A percentile compares a stretch with the other conserved stretches of the same genome.
phyloP scores from a whole-genome alignment of 768 basidiomycete genomes.

The Lentinula detonsa region DNA sequence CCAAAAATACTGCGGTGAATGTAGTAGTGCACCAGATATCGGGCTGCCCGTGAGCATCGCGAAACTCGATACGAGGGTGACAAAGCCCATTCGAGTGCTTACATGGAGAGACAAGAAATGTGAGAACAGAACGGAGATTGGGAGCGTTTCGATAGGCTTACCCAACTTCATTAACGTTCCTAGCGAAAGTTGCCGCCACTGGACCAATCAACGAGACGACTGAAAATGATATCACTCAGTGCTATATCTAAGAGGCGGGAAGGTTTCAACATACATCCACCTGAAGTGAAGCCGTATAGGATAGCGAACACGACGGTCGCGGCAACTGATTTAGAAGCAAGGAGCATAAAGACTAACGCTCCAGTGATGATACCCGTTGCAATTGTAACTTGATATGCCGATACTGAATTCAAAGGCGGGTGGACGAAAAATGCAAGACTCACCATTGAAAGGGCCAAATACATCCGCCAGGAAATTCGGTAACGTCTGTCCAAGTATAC shows the following conservation, averaged over 20 bases:
- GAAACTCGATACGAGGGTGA: conserved; percentile 4
- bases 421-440: not conserved
- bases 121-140: not conserved
- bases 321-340: not conserved
- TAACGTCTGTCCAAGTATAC: conserved; percentile 1
- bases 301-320: conserved; percentile 2
- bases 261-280: conserved; percentile 3
- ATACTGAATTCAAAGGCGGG: not conserved
- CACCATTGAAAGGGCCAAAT: conserved; percentile 3
- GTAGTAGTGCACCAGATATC: conserved; percentile 3
- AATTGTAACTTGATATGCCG: not conserved
- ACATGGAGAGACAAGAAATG: not conserved
- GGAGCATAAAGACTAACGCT: not conserved
- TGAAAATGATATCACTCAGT: not conserved
- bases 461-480: conserved; percentile 4
- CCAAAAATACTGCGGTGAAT: conserved; percentile 5
- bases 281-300: conserved; percentile 5
- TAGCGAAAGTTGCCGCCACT: conserved; percentile 3
- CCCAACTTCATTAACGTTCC: conserved; percentile 7
- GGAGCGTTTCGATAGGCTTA: not conserved
- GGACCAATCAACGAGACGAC: conserved; percentile 6
- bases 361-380: not conserved
- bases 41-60: conserved; percentile 7
- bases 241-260: not conserved
- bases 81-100: conserved; percentile 6